Evolutionary conservation across 1,284 basidiomycete genomes (phyloP), one percentile per base, ranked within the genome.

Genomic region (Rhodotorula glutinis): DNA sequence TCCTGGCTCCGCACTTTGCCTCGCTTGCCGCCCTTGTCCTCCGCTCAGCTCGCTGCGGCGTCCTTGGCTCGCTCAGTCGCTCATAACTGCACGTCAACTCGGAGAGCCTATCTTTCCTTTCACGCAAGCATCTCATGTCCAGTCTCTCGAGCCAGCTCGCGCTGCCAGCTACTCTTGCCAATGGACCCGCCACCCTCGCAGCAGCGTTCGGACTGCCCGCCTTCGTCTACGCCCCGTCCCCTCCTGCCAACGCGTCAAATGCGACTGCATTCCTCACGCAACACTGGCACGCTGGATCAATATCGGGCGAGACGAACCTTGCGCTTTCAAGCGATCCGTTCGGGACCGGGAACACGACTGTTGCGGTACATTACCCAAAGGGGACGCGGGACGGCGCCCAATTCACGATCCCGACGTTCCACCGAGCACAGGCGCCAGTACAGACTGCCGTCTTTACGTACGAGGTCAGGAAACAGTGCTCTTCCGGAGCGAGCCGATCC

Each of bases 371-470:
- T 13, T 70, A 70, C 40, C 68, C 68, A 25, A 43, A 4, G 2
- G 57, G 49, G 5, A 57, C 63, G 19, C 54, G 61, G 3, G 64
- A 63, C 2, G 68, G 68, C 3, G 57, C 53, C 11, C 68, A 70
- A 49, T 70, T 66, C 62, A 62, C 62, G 54, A n/a, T 13, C 11
- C 29, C 47, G 14, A 11, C 33, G 53, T 69, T 49, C 38, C 49
- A 29, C 14, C 56, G 40, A 55, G 17, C 9, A 19, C 55, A 38
- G 11, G 23, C 10, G 23, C 49, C 41, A 2, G 66, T 68, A 3
- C 60, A 60, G 55, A 67, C 62, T 2, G 69, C 69, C 9, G n/a
- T 67, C 4, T 41, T 70, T 23, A 55, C 57, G 23, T 70, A 70
- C 53, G 53, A 67, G 25, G 69, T 65, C 43, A 51, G 13, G 9